Base-by-base conservation (phyloP, 176 grass and related monocot genomes). In the Canna indica region DNA sequence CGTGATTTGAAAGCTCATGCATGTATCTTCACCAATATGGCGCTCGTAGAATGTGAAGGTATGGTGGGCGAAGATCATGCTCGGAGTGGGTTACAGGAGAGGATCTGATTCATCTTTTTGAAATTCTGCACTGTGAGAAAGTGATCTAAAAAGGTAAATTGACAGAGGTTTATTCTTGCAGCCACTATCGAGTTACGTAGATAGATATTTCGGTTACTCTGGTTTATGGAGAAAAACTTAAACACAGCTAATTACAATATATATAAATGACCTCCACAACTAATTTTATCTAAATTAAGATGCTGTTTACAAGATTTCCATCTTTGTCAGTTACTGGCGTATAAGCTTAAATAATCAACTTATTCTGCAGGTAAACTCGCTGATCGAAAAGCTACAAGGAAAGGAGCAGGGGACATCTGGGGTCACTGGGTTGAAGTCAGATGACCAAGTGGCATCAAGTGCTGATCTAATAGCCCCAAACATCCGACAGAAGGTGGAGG, bases 331-430 rank as follows among this genome's bases (percentile, higher is more conserved):
- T 60, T 13, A 13, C 12, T 60, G 29, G 2, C 58, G 20, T 24
- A 34, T 66, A 38, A 39, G 35, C 24, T 38, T 41, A 38, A 38
- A 10, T 41, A 39, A 34, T 41, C 35, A 66, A 38, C 34, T 24
- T 24, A 10, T 18, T n/a, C 25, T 66, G 56, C 82, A 96, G 92
- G 86, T 96, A 70, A 20, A 50, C 35, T 76, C 79, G 52, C 62
- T 96, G 59, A 88, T 83, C 0, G 83, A 96, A 48, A 89, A 87
- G 81, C 81, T 96, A 64, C 67, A 2, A 62, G 33, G 18, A 77
- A 29, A 73, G 35, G 72, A 16, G 42, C n/a, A 44, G 67, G 71
- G 69, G 36, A 47, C 53, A 58, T 28, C 59, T 13, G 11, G 5
- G 64, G 34, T 39, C 32, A 36, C 63, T 22, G 59, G 54, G 39